Base-by-base conservation (phyloP, 768 basidiomycete species). In the Cantharellus anzutake region DNA sequence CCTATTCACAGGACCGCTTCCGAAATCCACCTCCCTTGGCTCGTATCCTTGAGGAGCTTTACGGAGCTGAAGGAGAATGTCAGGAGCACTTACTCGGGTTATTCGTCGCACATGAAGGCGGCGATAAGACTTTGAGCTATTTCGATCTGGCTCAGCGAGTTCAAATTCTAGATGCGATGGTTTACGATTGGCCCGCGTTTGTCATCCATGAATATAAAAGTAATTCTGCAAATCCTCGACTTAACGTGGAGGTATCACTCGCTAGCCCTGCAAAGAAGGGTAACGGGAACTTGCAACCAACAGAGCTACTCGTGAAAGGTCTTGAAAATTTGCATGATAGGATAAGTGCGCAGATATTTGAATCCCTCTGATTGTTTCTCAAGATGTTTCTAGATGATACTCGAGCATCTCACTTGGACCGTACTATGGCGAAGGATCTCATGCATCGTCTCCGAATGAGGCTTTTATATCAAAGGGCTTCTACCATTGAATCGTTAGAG, bases 361-460 rank as follows among this genome's bases (percentile, higher is more conserved):
- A 40, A 16, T 40, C 42, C 42, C 37, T 14, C 5, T 42, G 14
- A 5, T 57, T 57, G 38, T 40, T 41, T 14, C 14, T 42, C 42
- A 11, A 57, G 7, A 38, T 38, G 1, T 42, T 14, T 41, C 11
- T 48, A 63, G 62, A 51, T 39, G 62, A 63, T 51, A 57, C 42
- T 39, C 41, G 62, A 4, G 62, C 62, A 14, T 56, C 61, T 11
- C 42, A 62, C 42, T 14, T 63, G 38, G 62, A 61, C 14, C 55
- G 61, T 14, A 63, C 62, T n/a, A 38, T 51, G 41, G 61, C 42
- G 4, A 63, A 63, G 41, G 61, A 62, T 40, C 60, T 59, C 16
- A 40, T 63, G 2, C 62, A 63, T 50, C 29, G 56, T 3, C 50
- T 63, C n/a, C 40, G 56, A 42, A 29, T 58, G 56, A 41, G 62